Evolutionary conservation across 108 stramenopile species (phyloP).

Genomic region (Cyclotella sp.): DNA sequence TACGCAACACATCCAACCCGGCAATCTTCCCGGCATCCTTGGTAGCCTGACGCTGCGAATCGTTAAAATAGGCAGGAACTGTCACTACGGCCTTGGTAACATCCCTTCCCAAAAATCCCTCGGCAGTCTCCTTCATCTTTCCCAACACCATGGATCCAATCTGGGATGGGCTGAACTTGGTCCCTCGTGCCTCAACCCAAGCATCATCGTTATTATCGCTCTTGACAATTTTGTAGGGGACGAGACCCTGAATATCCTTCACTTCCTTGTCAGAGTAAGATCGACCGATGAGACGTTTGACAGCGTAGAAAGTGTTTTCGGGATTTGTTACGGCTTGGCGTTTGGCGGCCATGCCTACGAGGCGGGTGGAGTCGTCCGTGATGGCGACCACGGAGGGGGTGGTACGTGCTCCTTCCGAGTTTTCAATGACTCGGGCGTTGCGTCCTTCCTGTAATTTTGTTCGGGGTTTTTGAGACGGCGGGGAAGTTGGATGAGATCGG

Average conservation of each 20-base stretch:
- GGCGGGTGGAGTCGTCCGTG: slow-evolving; percentile 87
- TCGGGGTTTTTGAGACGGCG: no score
- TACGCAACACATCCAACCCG: slow-evolving; percentile 98
- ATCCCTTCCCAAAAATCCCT: slow-evolving; percentile 95
- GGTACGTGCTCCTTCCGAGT: slow-evolving; percentile 98
- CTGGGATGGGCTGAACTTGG: slow-evolving; percentile 97
- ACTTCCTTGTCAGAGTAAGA: slow-evolving; percentile 92
- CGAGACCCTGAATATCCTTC: slow-evolving; percentile 88
- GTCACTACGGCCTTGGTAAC: slow-evolving; percentile 98
- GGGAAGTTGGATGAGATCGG: no score
- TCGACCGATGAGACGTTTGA: slow-evolving; percentile 98
- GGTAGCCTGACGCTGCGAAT: slow-evolving; percentile 97
- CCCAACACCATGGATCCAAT: slow-evolving; percentile 98
- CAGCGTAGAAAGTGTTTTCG: slow-evolving; percentile 98
- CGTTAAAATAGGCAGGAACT: slow-evolving; percentile 99
- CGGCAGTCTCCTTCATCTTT: slow-evolving; percentile 99
- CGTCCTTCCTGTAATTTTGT: slow-evolving; percentile 85
- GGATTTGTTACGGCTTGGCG: slow-evolving; percentile 99
- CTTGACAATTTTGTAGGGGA: slow-evolving; percentile 98
- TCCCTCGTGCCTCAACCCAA: slow-evolving; percentile 95
- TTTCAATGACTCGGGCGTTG: slow-evolving; percentile 99
- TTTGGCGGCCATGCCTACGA: slow-evolving; percentile 97
- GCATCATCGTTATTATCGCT: slow-evolving; percentile 92
- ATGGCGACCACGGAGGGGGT: slow-evolving; percentile 98
- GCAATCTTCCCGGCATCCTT: slow-evolving; percentile 99